Evolutionary conservation across 2,329 filamentous ascomycete species (phyloP).

Genomic region (Harringtonia aguacate): DNA sequence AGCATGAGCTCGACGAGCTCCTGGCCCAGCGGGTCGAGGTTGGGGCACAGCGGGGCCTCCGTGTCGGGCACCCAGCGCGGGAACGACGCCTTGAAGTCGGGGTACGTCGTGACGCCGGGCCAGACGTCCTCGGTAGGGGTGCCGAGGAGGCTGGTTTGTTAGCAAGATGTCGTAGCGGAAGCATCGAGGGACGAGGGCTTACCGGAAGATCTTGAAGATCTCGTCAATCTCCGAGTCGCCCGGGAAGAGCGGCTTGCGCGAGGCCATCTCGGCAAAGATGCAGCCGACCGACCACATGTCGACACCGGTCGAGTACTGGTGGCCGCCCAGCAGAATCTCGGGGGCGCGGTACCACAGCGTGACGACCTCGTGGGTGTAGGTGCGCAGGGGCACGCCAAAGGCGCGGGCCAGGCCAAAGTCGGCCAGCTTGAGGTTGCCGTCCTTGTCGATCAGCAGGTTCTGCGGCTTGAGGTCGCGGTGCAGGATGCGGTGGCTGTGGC

Average conservation of each 20-base stretch:
- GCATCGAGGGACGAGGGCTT: conserved; percentile 17
- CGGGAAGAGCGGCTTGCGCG: conserved; percentile 77
- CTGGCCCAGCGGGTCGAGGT: conserved; percentile 59
- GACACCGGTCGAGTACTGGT: conserved; percentile 85
- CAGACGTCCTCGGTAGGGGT: conserved; percentile 70
- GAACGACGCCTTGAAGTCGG: conserved; percentile 81
- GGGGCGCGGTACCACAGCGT: conserved; percentile 84
- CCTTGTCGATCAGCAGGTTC: conserved; percentile 71
- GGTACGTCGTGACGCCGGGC: conserved; percentile 81
- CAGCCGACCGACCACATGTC: conserved; percentile 90
- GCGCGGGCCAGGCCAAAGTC: conserved; percentile 82
- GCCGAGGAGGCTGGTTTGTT: conserved; percentile 51
- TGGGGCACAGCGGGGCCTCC: conserved; percentile 51
- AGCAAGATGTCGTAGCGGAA: not conserved
- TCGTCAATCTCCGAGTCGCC: conserved; percentile 88
- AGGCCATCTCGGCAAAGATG: conserved; percentile 91
- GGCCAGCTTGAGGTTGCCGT: conserved; percentile 79
- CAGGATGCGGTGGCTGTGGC: conserved; percentile 73
- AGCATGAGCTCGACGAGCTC: conserved; percentile 58
- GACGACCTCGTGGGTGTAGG: conserved; percentile 87
- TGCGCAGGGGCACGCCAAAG: conserved; percentile 78
- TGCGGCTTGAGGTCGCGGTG: conserved; percentile 82
- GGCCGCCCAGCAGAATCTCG: conserved; percentile 75
- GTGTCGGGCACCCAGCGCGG: conserved; percentile 73
- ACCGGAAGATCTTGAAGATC: conserved; percentile 92